These are phyloP conservation scores for Hylodesmum podocarpum DNA, from an alignment of 306 rosid genomes.

Conservation along the genomic window DNA sequence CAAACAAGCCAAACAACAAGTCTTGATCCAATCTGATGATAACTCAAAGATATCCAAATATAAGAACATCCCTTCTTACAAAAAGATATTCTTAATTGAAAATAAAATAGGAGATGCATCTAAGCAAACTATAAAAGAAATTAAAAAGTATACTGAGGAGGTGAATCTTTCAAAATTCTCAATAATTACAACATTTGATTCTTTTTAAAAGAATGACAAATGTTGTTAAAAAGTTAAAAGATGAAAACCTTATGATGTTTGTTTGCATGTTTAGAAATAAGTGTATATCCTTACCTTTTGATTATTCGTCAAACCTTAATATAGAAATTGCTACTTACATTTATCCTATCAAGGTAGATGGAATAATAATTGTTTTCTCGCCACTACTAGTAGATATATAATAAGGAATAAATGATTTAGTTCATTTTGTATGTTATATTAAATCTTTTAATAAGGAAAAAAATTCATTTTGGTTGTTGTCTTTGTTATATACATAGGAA, in stretches of 20 bases:
- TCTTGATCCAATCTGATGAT: slow-evolving; percentile 67
- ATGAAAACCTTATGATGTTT: slow-evolving; percentile 57
- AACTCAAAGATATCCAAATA: slow-evolving; percentile 63
- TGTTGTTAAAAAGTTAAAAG: slow-evolving; percentile 52
- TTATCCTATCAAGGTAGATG: slow-evolving; percentile 46
- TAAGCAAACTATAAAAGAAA: slow-evolving; percentile 41
- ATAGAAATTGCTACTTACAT: slow-evolving; percentile 57
- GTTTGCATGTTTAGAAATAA: slow-evolving; percentile 53
- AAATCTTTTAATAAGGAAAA: too few relatives aligned
- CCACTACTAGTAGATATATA: slow-evolving; percentile 54
- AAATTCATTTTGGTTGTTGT: neutral
- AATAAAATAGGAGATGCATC: slow-evolving; percentile 45
- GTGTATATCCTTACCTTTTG: slow-evolving; percentile 50
- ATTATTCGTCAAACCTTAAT: slow-evolving; percentile 59
- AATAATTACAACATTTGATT: neutral
- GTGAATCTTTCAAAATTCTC: slow-evolving; percentile 48
- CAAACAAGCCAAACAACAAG: slow-evolving; percentile 59
- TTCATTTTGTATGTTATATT: too few relatives aligned
- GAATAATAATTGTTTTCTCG: slow-evolving; percentile 64
- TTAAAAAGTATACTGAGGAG: slow-evolving; percentile 60
- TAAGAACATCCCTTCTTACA: slow-evolving; percentile 41
- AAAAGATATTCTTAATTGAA: slow-evolving; percentile 37
- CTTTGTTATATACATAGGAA: slow-evolving; percentile 34
- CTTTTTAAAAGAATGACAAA: slow-evolving; percentile 39
- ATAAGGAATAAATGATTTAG: too few relatives aligned